These are phyloP conservation scores for Corynespora cassiicola DNA, from an alignment of 2,329 filamentous ascomycete species.

Conservation along the genomic window DNA sequence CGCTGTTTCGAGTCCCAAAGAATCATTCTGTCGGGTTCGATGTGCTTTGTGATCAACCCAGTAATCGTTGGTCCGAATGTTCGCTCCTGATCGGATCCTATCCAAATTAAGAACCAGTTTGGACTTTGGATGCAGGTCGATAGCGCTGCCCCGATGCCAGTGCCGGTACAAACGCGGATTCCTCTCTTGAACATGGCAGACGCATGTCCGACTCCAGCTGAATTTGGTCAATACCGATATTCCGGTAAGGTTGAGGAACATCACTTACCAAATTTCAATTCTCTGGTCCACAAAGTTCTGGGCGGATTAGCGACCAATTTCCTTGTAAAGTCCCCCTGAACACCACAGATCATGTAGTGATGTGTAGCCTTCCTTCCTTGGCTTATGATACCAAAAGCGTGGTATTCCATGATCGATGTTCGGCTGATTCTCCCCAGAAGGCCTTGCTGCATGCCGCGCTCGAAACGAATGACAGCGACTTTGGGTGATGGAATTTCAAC, in stretches of 20 bases:
- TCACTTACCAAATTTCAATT: slow-evolving; percentile 42
- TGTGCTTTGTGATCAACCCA: slow-evolving; percentile 38
- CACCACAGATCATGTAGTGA: slow-evolving; percentile 46
- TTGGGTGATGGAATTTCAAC: slow-evolving; percentile 44
- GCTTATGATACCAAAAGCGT: slow-evolving; percentile 46
- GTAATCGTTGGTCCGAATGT: slow-evolving; percentile 43
- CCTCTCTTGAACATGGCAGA: slow-evolving; percentile 45
- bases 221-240: slow-evolving; percentile 17
- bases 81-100: slow-evolving; percentile 42
- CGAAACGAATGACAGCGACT: slow-evolving; percentile 40
- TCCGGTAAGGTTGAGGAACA: neutral
- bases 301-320: slow-evolving; percentile 39
- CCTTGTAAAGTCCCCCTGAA: slow-evolving; percentile 45
- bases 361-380: slow-evolving; percentile 33
- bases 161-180: slow-evolving; percentile 44
- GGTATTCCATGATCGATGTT: slow-evolving; percentile 46
- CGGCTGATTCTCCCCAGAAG: slow-evolving; percentile 42
- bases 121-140: slow-evolving; percentile 43
- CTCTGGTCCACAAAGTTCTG: slow-evolving; percentile 40
- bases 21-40: slow-evolving; percentile 45
- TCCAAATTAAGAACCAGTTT: slow-evolving; percentile 47
- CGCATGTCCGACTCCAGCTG: slow-evolving; percentile 42
- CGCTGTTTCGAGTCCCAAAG: slow-evolving; percentile 45
- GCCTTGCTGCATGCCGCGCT: slow-evolving; percentile 45
- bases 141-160: slow-evolving; percentile 42